Evolutionary conservation across 805 yeast genomes (phyloP), one percentile per base, ranked within the genome.

Genomic region (Jamesozyma lodderae): DNA sequence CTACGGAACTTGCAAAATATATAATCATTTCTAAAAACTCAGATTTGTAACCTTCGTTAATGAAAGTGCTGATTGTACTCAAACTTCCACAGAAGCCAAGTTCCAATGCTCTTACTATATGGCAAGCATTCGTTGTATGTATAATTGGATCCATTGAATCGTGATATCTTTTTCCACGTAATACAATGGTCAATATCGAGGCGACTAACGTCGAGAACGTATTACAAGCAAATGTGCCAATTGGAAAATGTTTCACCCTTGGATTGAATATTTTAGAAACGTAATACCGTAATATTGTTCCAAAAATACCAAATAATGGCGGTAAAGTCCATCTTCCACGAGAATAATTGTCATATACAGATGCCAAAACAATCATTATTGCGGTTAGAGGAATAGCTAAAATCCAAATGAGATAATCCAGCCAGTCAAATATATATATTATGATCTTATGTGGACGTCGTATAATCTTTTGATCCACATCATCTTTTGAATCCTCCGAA

Each of bases 31-130:
- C 43, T 13, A 52, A 27, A 4, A 66, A 47, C 10, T 53, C 59
- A 33, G 70, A 44, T 3, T 59, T 56, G 39, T 57, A 66, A 27
- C 84, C 57, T 55, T 87, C 96, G 30, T 72, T 76, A 7, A 82
- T 69, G 47, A 86, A 81, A 0, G 95, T 81, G 39, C 90, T 79
- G 28, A 84, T 73, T 0, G 96, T 83, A 28, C 85, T 75, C 36
- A 81, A 57, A 2, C 74, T 69, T 1, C 88, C 94, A 52, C 85
- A 77, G 41, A 73, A 77, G 0, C 94, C 94, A 47, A 74, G 73
- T 15, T 62, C 66, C 2, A 81, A 52, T 0, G 81, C 87, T 6
- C 48, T 43, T 1, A 79, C 49, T 3, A 76, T 72, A 28, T 73
- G 76, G 43, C 83, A 75, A 1, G 66, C 52, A 4, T 70, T 42